Percentiles rank a stretch among this genome's conserved stretches.
Conservation (phyloP, 1,284 basidiomycete species). For the Exobasidium cylindrosporum region DNA sequence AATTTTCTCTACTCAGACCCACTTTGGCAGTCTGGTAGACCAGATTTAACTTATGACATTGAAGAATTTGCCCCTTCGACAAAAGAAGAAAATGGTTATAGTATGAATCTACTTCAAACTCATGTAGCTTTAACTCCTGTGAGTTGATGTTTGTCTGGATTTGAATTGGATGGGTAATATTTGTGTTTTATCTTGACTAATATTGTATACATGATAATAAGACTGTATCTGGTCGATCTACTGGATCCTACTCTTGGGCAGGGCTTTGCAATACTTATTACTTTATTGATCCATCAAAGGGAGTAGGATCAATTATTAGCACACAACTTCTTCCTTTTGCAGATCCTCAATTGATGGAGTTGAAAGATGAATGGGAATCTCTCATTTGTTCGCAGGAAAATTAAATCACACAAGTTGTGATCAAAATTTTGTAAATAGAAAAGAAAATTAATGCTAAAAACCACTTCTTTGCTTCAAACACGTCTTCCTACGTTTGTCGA, state of each 20-base stretch:
- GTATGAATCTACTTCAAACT: constrained; percentile 2
- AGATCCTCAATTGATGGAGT: constrained; percentile 12
- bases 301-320: not conserved
- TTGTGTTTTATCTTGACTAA: not conserved
- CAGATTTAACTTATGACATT: constrained; percentile 5
- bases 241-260: constrained; percentile 7
- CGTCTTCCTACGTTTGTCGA: not conserved
- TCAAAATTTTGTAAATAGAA: too few relatives aligned
- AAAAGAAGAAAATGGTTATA: not conserved
- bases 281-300: constrained; percentile 6
- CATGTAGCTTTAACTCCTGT: not conserved
- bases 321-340: constrained; percentile 9
- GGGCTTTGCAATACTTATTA: constrained; percentile 10
- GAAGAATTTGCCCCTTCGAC: constrained; percentile 4
- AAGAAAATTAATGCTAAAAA: too few relatives aligned
- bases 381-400: not conserved
- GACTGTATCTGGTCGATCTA: not conserved
- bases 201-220: not conserved
- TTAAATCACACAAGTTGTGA: not conserved
- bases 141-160: not conserved
- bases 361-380: constrained; percentile 15
- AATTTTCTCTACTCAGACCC: not conserved
- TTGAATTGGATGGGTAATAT: not conserved
- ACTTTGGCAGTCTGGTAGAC: not conserved
- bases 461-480: not conserved